Base-by-base conservation (phyloP, 306 rosid species). In the Medicago ruthenica region DNA sequence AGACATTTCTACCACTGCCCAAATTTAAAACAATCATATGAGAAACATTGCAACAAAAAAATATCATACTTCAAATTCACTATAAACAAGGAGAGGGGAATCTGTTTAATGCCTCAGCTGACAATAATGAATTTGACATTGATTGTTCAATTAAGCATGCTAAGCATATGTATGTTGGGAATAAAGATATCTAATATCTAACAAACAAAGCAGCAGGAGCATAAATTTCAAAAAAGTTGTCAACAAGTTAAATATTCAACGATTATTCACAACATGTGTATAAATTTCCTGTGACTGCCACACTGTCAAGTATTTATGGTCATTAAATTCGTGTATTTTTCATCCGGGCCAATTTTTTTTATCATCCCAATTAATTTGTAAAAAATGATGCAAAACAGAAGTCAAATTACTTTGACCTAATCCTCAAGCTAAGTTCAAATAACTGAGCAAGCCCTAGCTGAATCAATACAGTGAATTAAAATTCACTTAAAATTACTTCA, bases 1-100 rank as follows among this genome's bases (percentile, higher is more conserved):
- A 82, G 66, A 85, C 85, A 74, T 85, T 85, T 71, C 71, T 81
- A 51, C 83, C 82, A 62, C 85, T 78, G 81, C 58, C 24, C 41
- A 81, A 58, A 70, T 42, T 21, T 40, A 22, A 40, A 74, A 22
- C 51, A 21, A 78, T 14, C 39, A 39, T 74, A 48, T 77, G 72
- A 55, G 67, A 48, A 34, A 16, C 10, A 24, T 44, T 6, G 20
- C 14, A 48, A n/a, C 58, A 54, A 59, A 44, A 44, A 39, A 75
- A 73, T 11, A 39, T 14, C 31, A 31, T 18, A 73, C 69, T 37
- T 31, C 8, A 37, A 67, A 68, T 55, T 58, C 55, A 15, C 47
- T 34, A 58, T 44, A 7, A 72, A 7, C 47, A 21, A n/a, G 58
- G 10, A 3, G 16, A n/a, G 3, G 41, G 4, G 34, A 21, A 37